Evolutionary conservation across 2,329 filamentous ascomycete genomes (phyloP), one percentile per base, ranked within the genome.

Genomic region (Cryphonectria nitschkei): DNA sequence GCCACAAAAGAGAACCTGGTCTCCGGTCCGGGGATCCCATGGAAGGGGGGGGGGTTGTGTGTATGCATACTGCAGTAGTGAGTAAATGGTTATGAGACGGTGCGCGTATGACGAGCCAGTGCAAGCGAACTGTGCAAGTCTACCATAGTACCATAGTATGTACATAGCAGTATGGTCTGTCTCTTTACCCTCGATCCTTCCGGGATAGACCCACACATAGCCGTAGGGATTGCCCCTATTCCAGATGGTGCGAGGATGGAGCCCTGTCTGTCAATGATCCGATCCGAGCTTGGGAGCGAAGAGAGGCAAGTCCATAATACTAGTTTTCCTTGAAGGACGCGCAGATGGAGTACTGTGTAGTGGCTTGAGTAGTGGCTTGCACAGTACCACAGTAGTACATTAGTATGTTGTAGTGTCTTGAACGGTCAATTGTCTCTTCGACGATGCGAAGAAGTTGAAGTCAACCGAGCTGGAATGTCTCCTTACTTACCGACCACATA

Each of bases 151-250:
- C 19, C 11, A 50, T 8, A 6, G 43, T 50, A 50, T 50, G 41
- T 43, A 39, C 9, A 39, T 39, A 39, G 37, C 9, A 9, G 37
- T 39, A 39, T 39, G 11, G 37, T 39, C 11, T 39, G 37, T 16
- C 14, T 43, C 16, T 43, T 34, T 52, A n/a, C 56, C 41, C 41
- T 43, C 62, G 46, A 13, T 14, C 19, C 34, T 9, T 11, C 14
- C 14, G 39, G 13, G 7, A 26, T 50, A 58, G 54, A 58, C 54
- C 54, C 54, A 58, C 54, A 58, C 54, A 58, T 58, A 58, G 54
- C 54, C 54, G 54, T 58, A 58, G 29, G 54, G 54, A 58, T 58
- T 8, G 29, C 54, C 54, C 54, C 54, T 58, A 58, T 58, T 32
- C 46, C 13, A 32, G 26, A 16, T 34, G 54, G 26, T 32, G 46